Conservation (phyloP, 2,329 filamentous ascomycete genomes). For the Scedosporium boydii region DNA sequence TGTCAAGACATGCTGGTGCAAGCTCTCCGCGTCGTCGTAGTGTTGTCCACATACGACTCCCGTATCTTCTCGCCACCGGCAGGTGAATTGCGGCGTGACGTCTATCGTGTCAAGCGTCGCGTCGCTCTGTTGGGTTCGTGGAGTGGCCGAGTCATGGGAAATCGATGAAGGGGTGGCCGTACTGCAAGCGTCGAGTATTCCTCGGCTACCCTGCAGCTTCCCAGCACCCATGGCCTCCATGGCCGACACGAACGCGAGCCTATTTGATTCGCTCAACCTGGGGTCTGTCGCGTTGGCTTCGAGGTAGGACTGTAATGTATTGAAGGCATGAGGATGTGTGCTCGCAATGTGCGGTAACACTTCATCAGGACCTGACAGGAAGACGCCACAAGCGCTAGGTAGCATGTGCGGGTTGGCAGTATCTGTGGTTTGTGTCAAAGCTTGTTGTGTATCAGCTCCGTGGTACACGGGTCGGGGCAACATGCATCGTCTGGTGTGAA, state of each 20-base stretch:
- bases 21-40: conserved; percentile 34
- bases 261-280: conserved; percentile 3
- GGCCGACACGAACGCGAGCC: conserved; percentile 5
- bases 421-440: conserved; percentile 4
- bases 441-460: conserved; percentile 7
- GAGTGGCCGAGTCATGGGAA: conserved; percentile 4
- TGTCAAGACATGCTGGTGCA: conserved; percentile 44
- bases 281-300: conserved; percentile 8
- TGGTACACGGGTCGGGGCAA: conserved; percentile 11
- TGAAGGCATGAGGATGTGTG: conserved; percentile 8
- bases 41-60: conserved; percentile 20
- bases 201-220: not conserved
- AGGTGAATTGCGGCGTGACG: conserved; percentile 14
- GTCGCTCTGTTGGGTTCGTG: conserved; percentile 3
- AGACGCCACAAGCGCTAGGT: conserved; percentile 10
- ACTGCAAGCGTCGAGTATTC: conserved; percentile 1
- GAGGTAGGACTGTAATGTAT: conserved; percentile 8
- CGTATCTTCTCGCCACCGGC: conserved; percentile 20
- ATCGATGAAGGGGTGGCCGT: conserved; percentile 4
- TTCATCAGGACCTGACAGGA: conserved; percentile 9
- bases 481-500: conserved; percentile 12
- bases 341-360: conserved; percentile 8
- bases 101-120: conserved; percentile 3
- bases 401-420: conserved; percentile 3
- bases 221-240: conserved; percentile 6